phyloP scores from a whole-genome alignment of 2,329 filamentous ascomycete genomes.

The Blumeria graminis region DNA sequence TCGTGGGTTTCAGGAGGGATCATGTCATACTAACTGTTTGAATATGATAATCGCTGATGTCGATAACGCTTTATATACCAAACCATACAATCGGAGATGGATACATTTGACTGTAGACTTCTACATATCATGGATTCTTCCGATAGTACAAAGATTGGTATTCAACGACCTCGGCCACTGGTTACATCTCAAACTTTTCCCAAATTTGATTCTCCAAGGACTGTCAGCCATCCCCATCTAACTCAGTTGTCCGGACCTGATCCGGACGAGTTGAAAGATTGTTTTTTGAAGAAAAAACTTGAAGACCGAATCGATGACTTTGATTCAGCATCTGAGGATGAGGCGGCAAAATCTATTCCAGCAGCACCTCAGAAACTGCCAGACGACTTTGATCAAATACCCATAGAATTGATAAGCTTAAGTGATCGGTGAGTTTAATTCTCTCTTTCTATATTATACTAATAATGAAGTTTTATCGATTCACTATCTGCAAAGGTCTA shows the following conservation, averaged over 20 bases:
- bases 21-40: slow-evolving; percentile 11
- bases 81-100: neutral
- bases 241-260: slow-evolving; percentile 13
- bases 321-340: slow-evolving; percentile 19
- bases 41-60: slow-evolving; percentile 1
- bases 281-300: slow-evolving; percentile 4
- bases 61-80: neutral
- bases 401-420: slow-evolving; percentile 77
- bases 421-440: slow-evolving; percentile 39
- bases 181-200: slow-evolving; percentile 19
- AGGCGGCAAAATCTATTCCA: slow-evolving; percentile 9
- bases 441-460: neutral
- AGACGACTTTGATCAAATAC: slow-evolving; percentile 58
- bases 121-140: slow-evolving; percentile 13
- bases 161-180: slow-evolving; percentile 13
- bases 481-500: slow-evolving; percentile 73
- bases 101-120: neutral
- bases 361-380: slow-evolving; percentile 10
- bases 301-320: slow-evolving; percentile 12
- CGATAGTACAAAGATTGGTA: slow-evolving; percentile 8
- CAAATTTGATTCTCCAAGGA: slow-evolving; percentile 12
- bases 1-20: slow-evolving; percentile 12
- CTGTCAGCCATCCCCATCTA: slow-evolving; percentile 6
- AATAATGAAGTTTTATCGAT: slow-evolving; percentile 59
- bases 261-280: slow-evolving; percentile 9